Conservation (phyloP, 768 basidiomycete genomes). For the Auriculariales sp. region DNA sequence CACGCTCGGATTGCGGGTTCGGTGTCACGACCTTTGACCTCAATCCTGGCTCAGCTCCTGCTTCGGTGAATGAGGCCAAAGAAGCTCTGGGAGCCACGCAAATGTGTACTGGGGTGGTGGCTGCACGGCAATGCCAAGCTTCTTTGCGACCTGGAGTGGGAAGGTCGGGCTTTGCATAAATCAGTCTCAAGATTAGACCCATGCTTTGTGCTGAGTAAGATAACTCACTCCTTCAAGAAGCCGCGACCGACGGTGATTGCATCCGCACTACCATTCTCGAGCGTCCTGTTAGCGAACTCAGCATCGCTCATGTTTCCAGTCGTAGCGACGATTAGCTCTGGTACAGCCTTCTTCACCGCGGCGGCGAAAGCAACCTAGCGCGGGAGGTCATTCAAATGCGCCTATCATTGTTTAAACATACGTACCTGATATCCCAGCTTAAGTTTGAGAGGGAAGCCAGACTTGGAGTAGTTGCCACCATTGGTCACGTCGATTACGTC, state of each 20-base stretch:
- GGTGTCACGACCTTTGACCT: too few species aligned
- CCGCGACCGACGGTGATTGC: constrained; percentile 52
- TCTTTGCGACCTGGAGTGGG: constrained; percentile 42
- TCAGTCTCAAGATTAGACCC: too few species aligned
- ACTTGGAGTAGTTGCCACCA: constrained; percentile 49
- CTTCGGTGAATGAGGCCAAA: too few species aligned
- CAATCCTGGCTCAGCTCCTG: too few species aligned
- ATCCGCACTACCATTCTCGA: constrained; percentile 53
- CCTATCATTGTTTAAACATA: too few species aligned
- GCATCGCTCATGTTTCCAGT: constrained; percentile 64
- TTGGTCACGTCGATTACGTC: constrained; percentile 62
- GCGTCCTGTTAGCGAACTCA: constrained; percentile 40
- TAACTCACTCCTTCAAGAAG: too few species aligned
- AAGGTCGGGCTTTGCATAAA: constrained; percentile 56
- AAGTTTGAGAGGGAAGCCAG: constrained; percentile 36
- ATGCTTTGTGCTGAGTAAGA: too few species aligned
- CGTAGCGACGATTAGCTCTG: constrained; percentile 39
- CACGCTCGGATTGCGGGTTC: too few species aligned
- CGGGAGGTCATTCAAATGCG: too few species aligned
- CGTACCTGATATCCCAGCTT: constrained; percentile 54
- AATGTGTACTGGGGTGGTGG: too few species aligned
- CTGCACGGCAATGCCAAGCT: constrained; percentile 49
- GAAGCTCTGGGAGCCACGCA: too few species aligned
- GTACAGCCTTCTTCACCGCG: constrained; percentile 44
- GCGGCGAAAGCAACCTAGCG: constrained; percentile 60